These are phyloP conservation scores for Aspergillus wentii DNA, from an alignment of 495 filamentous ascomycete species.

Conservation along the genomic window DNA sequence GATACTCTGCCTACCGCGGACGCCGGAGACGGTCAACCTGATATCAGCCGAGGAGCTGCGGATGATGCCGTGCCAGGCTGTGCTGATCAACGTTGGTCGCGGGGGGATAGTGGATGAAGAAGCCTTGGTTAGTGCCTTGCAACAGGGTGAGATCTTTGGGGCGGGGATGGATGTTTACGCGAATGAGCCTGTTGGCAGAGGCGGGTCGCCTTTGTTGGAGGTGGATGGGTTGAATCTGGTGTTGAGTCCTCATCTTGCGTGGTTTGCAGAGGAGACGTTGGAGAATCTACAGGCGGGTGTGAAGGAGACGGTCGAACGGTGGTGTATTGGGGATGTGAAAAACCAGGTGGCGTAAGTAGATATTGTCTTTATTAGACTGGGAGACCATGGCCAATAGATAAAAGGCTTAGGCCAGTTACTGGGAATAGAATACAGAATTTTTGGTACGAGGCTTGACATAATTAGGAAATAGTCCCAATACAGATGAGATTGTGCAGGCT, in stretches of 20 bases:
- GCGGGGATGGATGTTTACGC: slow-evolving; percentile 51
- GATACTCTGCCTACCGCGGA: slow-evolving; percentile 39
- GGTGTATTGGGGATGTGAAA: slow-evolving; percentile 9
- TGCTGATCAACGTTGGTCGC: slow-evolving; percentile 53
- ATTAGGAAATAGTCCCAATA: too few species aligned
- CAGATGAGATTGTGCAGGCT: too few species aligned
- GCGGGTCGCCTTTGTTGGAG: slow-evolving; percentile 14
- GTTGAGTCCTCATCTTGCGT: slow-evolving; percentile 35
- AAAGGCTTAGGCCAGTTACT: too few species aligned
- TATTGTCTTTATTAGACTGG: too few species aligned
- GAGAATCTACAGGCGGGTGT: slow-evolving; percentile 24
- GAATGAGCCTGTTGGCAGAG: slow-evolving; percentile 42
- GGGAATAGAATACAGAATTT: too few species aligned
- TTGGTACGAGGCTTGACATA: too few species aligned
- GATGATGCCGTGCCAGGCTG: slow-evolving; percentile 40
- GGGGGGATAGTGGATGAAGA: slow-evolving; percentile 55
- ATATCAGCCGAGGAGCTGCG: slow-evolving; percentile 42
- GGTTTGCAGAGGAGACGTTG: slow-evolving; percentile 32
- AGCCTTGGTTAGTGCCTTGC: slow-evolving; percentile 42
- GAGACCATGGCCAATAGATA: too few species aligned
- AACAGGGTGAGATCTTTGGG: slow-evolving; percentile 39
- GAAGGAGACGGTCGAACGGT: slow-evolving; percentile 21
- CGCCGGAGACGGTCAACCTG: slow-evolving; percentile 36
- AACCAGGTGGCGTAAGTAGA: too few species aligned
- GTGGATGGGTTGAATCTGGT: slow-evolving; percentile 26